These are phyloP conservation scores for Pezicula neosporulosa DNA, from an alignment of 2,329 filamentous ascomycete species.

Conservation along the genomic window DNA sequence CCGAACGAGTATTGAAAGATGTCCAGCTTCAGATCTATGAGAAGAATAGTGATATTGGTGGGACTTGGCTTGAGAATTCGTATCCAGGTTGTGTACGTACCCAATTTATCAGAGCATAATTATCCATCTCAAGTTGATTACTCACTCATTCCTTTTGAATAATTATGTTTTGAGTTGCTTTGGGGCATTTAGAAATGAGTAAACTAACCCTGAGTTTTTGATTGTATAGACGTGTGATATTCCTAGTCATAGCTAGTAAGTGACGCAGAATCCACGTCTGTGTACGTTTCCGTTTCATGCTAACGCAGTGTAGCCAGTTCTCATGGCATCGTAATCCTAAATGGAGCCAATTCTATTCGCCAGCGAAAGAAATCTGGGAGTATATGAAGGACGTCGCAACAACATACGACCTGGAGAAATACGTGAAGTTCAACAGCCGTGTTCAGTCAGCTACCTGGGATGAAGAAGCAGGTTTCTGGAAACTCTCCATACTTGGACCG, in stretches of 20 bases:
- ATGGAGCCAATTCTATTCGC: constrained; percentile 28
- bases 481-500: constrained; percentile 5
- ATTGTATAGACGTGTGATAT: constrained; percentile 42
- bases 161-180: too few species aligned
- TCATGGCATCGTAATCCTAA: constrained; percentile 14
- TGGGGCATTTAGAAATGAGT: too few species aligned
- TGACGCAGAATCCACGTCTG: not conserved
- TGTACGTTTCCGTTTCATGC: not conserved
- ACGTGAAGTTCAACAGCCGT: constrained; percentile 39
- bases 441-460: constrained; percentile 42
- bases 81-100: constrained; percentile 42
- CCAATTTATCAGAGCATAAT: too few species aligned
- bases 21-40: constrained; percentile 6
- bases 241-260: constrained; percentile 57
- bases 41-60: too few species aligned
- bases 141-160: too few species aligned
- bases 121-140: too few species aligned
- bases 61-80: constrained; percentile 45
- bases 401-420: constrained; percentile 33
- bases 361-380: constrained; percentile 21
- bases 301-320: constrained; percentile 5
- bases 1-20: constrained; percentile 30
- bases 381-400: constrained; percentile 31
- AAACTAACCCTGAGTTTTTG: too few species aligned
- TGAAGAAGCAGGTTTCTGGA: constrained; percentile 37